Base-by-base conservation (phyloP, 1,284 basidiomycete genomes). In the Sporisorium exsertum region DNA sequence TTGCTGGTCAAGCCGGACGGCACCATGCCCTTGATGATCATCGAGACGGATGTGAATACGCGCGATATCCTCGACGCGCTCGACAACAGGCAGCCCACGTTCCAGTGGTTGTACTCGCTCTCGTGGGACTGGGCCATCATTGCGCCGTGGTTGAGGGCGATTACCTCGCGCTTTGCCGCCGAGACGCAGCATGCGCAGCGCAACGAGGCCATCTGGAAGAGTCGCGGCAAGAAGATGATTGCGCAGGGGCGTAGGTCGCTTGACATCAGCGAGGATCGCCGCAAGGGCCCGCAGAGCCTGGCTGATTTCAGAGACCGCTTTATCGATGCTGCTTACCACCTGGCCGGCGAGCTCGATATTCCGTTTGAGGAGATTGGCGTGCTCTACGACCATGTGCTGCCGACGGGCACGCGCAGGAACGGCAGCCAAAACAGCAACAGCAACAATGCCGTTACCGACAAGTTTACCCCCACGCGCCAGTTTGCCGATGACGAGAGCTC, bases 301-400 rank as follows among this genome's bases (percentile, higher is more conserved):
- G 83, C 85, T 15, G 82, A 87, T 32, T 88, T 88, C 86, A 84
- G 87, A 35, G 85, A 85, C 37, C 85, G 87, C 29, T 88, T 88
- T 80, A 82, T 88, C 67, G 87, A 88, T 70, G 87, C 87, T 10
- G 86, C 87, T 15, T 86, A 85, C 49, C 81, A 86, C 29, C 85
- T 88, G 22, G 84, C 87, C 16, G 82, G 86, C 58, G 86, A 87
- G 70, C 82, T 88, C 32, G 87, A 87, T 61, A 82, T 88, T 22
- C 86, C 87, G 0, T 82, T 88, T 54, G 86, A 87, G 68, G 83
- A 86, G 55, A 73, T 77, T 92, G 94, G 94, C 4, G 88, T 88
- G 33, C 87, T 95, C 65, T 88, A 88, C 77, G 88, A 88, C 78
- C 86, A 87, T 56, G 87, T 88, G 22, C 79, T 88, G 26, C 87